phyloP scores from a whole-genome alignment of 352 stramenopile genomes.

The Globisporangium nagaii region DNA sequence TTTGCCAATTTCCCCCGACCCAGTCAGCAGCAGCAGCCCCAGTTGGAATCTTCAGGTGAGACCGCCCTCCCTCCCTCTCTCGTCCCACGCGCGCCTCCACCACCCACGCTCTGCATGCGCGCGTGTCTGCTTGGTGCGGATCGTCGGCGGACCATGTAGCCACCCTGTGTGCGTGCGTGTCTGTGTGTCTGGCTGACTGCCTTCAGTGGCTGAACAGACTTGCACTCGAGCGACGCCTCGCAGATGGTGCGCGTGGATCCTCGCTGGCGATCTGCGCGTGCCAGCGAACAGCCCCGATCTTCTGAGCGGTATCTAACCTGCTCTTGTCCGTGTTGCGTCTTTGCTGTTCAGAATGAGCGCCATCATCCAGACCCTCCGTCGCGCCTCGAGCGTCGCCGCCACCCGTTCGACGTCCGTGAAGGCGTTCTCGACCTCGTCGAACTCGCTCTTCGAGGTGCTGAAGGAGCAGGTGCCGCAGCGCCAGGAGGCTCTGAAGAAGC shows the following conservation, averaged over 20 bases:
- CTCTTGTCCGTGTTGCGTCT: neutral
- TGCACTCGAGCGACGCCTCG: too few relatives aligned
- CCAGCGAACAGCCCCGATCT: neutral
- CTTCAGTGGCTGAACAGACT: neutral
- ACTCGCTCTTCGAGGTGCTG: slow-evolving; percentile 79
- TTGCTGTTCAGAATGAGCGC: slow-evolving; percentile 37
- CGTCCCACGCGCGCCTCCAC: neutral
- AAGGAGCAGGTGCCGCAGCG: slow-evolving; percentile 88
- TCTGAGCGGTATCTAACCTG: slow-evolving; percentile 1
- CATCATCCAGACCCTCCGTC: slow-evolving; percentile 62
- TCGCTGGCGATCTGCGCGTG: neutral
- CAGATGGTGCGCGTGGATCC: neutral
- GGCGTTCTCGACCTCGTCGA: slow-evolving; percentile 59
- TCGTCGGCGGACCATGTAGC: neutral
- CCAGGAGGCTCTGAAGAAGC: slow-evolving; percentile 91
- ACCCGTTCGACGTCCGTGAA: slow-evolving; percentile 38
- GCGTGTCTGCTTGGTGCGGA: neutral
- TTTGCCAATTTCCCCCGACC: slow-evolving; percentile 1
- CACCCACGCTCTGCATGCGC: neutral
- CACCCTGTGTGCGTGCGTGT: neutral
- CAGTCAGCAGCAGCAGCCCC: neutral
- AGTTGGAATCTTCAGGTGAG: slow-evolving; percentile 5
- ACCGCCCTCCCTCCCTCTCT: neutral
- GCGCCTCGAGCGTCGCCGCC: slow-evolving; percentile 32
- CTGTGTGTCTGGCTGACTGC: neutral